A percentile compares a stretch with the other conserved stretches of the same genome.
phyloP scores from a whole-genome alignment of 179 eudicot species.

The Spergularia azorica region DNA sequence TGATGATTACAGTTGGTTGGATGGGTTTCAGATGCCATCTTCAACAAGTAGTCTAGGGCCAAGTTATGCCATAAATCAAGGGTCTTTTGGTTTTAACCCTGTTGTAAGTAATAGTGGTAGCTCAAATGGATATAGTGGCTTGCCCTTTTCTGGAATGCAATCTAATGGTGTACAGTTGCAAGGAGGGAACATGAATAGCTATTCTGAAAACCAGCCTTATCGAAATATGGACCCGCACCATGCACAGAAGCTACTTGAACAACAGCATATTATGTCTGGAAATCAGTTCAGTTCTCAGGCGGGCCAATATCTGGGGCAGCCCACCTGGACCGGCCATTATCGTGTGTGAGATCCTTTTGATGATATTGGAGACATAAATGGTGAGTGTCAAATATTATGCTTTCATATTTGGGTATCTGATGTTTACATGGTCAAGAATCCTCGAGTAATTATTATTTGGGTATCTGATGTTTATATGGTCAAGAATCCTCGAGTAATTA shows the following conservation, averaged over 20 bases:
- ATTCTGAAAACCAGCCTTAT: slow-evolving; percentile 40
- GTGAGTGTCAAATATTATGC: slow-evolving; percentile 28
- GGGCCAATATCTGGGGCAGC: slow-evolving; percentile 45
- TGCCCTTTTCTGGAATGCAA: slow-evolving; percentile 63
- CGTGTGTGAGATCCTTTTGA: slow-evolving; percentile 44
- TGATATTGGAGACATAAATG: slow-evolving; percentile 28
- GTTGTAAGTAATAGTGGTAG: slow-evolving; percentile 27
- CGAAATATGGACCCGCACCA: slow-evolving; percentile 36
- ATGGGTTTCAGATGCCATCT: slow-evolving; percentile 43
- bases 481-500: no score
- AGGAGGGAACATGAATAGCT: slow-evolving; percentile 31
- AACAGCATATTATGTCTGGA: slow-evolving; percentile 38
- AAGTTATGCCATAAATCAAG: slow-evolving; percentile 27
- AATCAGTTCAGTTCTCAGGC: slow-evolving; percentile 44
- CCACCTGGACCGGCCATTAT: slow-evolving; percentile 46
- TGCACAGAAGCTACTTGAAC: slow-evolving; percentile 35
- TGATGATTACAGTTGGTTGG: slow-evolving; percentile 54
- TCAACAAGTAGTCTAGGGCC: slow-evolving; percentile 29
- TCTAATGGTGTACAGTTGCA: slow-evolving; percentile 36
- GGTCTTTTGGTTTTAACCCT: slow-evolving; percentile 26
- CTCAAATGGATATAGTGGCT: slow-evolving; percentile 39
- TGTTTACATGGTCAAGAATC: background rate
- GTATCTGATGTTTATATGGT: background rate
- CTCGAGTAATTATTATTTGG: slow-evolving; percentile 2
- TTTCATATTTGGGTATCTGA: slow-evolving; percentile 5